phyloP scores from a whole-genome alignment of 371 early-diverging fungal species.

The Mortierella sp. region DNA sequence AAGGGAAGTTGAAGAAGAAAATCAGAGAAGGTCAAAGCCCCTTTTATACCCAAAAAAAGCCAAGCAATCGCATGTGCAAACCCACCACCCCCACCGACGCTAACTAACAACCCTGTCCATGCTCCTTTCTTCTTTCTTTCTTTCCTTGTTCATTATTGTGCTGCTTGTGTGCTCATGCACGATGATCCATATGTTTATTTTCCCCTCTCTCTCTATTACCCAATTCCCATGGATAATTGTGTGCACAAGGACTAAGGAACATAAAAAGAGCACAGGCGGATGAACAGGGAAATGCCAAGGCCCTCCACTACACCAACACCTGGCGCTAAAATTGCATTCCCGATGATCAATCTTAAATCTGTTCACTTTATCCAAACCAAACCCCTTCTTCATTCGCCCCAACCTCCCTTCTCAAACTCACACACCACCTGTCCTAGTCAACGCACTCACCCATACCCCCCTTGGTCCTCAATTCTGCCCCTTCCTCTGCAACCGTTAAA shows the following conservation, averaged over 20 bases:
- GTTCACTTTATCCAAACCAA: constrained; percentile 28
- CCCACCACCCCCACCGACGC: neutral
- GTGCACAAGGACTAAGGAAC: neutral
- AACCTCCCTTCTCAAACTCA: neutral
- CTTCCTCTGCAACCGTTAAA: too few species aligned
- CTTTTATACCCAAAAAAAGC: neutral
- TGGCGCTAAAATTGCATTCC: neutral
- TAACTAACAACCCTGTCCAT: neutral
- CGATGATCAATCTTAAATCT: constrained; percentile 21
- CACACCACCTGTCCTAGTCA: neutral
- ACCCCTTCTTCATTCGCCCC: neutral
- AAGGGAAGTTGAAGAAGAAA: constrained; percentile 1
- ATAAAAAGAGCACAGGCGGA: neutral
- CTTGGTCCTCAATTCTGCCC: too few species aligned
- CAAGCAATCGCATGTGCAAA: constrained; percentile 15
- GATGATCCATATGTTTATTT: neutral
- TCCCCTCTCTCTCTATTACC: neutral
- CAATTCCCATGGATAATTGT: neutral
- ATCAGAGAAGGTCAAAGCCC: neutral
- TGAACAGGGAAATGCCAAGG: constrained; percentile 27
- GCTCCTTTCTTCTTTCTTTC: neutral
- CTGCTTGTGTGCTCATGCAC: constrained; percentile 2
- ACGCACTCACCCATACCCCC: neutral
- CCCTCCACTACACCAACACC: neutral
- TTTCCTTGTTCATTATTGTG: neutral